Base-by-base conservation (phyloP, 768 basidiomycete species). In the Termitomyces sp. region DNA sequence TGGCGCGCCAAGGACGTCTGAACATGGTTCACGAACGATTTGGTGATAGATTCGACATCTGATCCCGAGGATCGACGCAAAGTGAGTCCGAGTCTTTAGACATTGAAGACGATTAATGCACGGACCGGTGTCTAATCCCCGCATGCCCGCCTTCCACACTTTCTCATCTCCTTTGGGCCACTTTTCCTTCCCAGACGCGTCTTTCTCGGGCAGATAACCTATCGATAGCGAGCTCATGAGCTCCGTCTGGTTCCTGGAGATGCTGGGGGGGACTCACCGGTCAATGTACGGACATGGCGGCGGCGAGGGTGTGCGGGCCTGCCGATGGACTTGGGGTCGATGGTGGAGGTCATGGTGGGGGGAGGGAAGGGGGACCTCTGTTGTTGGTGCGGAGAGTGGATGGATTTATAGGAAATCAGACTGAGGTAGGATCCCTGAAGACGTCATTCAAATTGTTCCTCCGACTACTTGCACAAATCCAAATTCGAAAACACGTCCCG, bases 1-100 rank as follows among this genome's bases (percentile, higher is more conserved):
- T 95, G 93, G 51, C 95, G 88, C 6, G 94, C 94, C 52, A 99
- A 81, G 16, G 93, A 91, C 0, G 95, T 92, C 70, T 94, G 91
- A 24, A 92, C 90, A 69, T 94, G 92, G 68, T 84, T 84, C 48
- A 94, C 89, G 67, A 94, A 79, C 32, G 89, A 89, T 69, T 82
- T 87, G 9, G 89, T 88, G 72, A 94, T 85, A 13, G 79, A 76
- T 20, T 76, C 71, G 42, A 86, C 81, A 58, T 83, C 91, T 91
- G 12, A 38, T 50, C 38, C n/a, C 22, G 28, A 36, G 11, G 20
- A 38, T 22, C 15, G 12, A 24, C 33, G 58, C 48, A 36, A 58
- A 48, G 53, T 33, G 28, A 42, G 53, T 35, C 32, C 28, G 6
- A 28, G 38, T 13, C n/a, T 24, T 32, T 40, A 24, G 32, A 62